phyloP scores from a whole-genome alignment of 2,329 filamentous ascomycete species.

The Fusarium algeriense region DNA sequence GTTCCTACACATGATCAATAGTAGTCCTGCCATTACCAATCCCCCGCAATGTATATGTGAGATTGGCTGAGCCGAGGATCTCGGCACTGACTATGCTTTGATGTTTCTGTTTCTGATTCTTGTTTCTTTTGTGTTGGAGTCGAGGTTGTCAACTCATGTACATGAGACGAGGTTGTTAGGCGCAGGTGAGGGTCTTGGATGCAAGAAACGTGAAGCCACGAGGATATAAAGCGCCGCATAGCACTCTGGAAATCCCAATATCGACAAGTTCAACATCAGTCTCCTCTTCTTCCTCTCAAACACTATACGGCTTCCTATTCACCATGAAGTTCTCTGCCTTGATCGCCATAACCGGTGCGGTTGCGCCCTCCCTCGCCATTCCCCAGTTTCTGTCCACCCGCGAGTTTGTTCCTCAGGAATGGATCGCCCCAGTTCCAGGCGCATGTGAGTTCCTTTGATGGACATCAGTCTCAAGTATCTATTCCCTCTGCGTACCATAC shows the following conservation, averaged over 20 bases:
- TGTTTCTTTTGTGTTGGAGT: neutral
- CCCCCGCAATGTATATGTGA: neutral
- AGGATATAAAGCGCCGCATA: neutral
- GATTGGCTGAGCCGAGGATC: neutral
- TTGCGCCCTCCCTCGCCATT: neutral
- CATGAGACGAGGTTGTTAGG: neutral
- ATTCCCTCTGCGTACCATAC: neutral
- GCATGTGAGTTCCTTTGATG: neutral
- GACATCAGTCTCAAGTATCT: accelerated
- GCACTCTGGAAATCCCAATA: neutral
- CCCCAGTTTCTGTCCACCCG: neutral
- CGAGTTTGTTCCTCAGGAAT: slow-evolving; percentile 10
- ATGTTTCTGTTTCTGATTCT: neutral
- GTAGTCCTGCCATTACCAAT: neutral
- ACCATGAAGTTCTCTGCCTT: neutral
- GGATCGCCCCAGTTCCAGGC: neutral
- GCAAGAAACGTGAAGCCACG: no score
- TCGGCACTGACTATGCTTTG: neutral
- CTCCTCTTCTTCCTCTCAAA: neutral
- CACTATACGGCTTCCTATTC: neutral
- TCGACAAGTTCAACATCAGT: neutral
- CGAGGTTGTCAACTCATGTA: neutral
- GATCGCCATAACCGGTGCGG: neutral
- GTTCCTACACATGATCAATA: neutral
- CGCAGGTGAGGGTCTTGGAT: accelerated